Evolutionary conservation across 2,329 filamentous ascomycete species (phyloP), one percentile per base, ranked within the genome.

Genomic region (Phialophora macrospora): DNA sequence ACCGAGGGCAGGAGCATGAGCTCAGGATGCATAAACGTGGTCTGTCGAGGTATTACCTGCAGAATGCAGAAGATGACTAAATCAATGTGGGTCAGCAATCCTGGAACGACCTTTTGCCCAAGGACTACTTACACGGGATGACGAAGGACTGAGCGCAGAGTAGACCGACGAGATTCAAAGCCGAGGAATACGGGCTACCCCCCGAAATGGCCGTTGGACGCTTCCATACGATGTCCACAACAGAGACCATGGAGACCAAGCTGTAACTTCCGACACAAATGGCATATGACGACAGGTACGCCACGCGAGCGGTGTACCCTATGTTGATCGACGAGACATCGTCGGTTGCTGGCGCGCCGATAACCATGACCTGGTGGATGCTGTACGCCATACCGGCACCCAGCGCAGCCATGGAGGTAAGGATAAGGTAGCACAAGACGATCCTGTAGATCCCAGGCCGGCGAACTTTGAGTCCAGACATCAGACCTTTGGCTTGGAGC

Each of bases 11-110:
- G 46, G 26, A 69, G 60, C 48, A 69, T 63, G 56, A 65, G 57
- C 24, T 61, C 62, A 3, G 67, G 65, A 5, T 63, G 59, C n/a
- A 64, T 44, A 8, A 55, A 24, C 9, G 30, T 49, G 28, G 32
- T 62, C 30, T 56, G 49, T 14, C 49, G 54, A 30, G 57, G 60
- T 30, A 67, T 3, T 28, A 67, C 28, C 52, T 65, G 62, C 28
- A 69, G 41, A 49, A 69, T 62, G 65, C 65, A 69, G 56, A 69
- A 69, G 41, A 69, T 64, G 62, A 69, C 67, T 69, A 38, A 14
- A 28, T 28, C 44, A 24, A 38, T 38, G 26, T 38, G 56, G 11
- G 44, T 63, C 51, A 64, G 26, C 24, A 55, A 12, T 12, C 12
- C 11, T 30, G 14, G 22, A 24, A 55, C 38, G 4, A 12, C n/a